Evolutionary conservation across 1,284 basidiomycete genomes (phyloP), one percentile per base, ranked within the genome.

Genomic region (Malassezia dermatis): DNA sequence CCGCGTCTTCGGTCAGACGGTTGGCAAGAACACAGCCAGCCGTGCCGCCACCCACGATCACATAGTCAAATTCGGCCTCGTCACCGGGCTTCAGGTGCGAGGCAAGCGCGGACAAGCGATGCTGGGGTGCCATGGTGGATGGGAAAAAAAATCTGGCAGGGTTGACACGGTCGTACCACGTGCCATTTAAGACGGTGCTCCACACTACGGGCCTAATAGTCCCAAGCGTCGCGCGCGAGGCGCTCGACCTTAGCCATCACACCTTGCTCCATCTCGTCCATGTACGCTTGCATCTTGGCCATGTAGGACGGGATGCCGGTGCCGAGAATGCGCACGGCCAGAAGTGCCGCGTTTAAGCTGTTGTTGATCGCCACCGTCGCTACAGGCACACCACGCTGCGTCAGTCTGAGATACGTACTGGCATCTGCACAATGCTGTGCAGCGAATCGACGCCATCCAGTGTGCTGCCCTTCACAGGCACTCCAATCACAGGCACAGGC

Each of bases 351-450:
- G 68, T 99, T 99, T 56, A 84, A 89, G 17, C 86, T 84, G 73
- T 95, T 95, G 77, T 93, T 91, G 76, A 98, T 96, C 1, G 91
- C 93, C 10, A 96, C 90, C 1, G 91, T 95, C 1, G 94, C 93
- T 8, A 94, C 89, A 2, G 93, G 93, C 58, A 98, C 88, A 23
- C 93, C 94, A 43, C 93, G 83, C 86, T 91, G 66, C 17, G 30
- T 12, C 34, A 44, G 15, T 31, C 28, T 17, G 23, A 43, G 27
- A 19, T 17, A 81, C 86, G 67, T 69, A 90, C 88, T 15, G 93
- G 93, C 93, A 99, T 99, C 78, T 98, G 93, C 11, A 99, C 89
- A 65, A 99, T 98, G 72, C 88, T 91, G 75, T 95, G 85, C 63
- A 99, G 77, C 21, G 89, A 90, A 76, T 98, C 93, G 0, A 98